Evolutionary conservation across 164 flowering plant species (phyloP).

Genomic region (Annona squamosa): DNA sequence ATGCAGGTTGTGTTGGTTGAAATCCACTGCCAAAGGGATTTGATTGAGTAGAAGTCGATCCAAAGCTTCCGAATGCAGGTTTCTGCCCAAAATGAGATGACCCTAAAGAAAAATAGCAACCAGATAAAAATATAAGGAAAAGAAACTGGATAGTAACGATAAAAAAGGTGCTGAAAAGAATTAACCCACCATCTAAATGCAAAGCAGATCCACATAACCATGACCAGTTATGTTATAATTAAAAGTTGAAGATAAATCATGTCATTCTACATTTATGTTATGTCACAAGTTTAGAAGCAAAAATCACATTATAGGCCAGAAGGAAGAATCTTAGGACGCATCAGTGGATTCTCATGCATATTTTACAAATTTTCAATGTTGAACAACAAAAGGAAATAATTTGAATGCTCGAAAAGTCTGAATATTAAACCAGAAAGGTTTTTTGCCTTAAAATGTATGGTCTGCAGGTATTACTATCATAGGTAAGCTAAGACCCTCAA

Average conservation of each 20-base stretch:
- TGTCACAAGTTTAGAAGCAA: not conserved
- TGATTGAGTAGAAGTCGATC: conserved; percentile 54
- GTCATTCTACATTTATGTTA: not conserved
- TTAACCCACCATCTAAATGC: not conserved
- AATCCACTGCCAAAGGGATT: conserved; percentile 76
- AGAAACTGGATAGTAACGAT: not conserved
- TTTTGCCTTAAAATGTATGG: not conserved
- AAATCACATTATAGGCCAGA: not conserved
- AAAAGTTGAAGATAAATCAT: not conserved
- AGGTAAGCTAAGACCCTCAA: not conserved
- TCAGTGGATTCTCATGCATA: not conserved
- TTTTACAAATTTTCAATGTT: no score
- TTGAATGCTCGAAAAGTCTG: not conserved
- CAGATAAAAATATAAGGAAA: not conserved
- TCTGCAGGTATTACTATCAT: not conserved
- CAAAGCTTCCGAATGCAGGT: conserved; percentile 81
- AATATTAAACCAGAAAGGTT: not conserved
- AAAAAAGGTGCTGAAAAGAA: not conserved
- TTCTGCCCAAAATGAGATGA: conserved; percentile 67
- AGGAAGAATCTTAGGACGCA: not conserved
- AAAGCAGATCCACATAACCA: not conserved
- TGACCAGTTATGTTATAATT: not conserved
- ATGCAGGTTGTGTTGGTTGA: conserved; percentile 73
- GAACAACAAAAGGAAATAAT: not conserved
- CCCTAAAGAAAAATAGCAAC: not conserved